Conservation (phyloP, 352 stramenopile genomes). For the Salisapilia sapeloensis region DNA sequence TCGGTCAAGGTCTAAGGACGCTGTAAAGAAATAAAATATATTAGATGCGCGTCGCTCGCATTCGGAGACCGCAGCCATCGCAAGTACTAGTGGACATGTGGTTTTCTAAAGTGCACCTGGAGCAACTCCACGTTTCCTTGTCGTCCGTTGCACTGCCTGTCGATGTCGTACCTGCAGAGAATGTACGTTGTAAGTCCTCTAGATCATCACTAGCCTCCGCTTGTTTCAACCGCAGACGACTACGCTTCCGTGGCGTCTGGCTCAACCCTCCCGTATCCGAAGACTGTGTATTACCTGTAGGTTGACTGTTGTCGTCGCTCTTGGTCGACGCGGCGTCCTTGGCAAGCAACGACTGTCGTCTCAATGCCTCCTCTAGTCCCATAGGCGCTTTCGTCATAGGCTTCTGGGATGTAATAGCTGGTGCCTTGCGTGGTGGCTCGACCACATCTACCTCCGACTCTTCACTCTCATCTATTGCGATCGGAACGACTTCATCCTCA, state of each 20-base stretch:
- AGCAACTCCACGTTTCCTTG: slow-evolving; percentile 35
- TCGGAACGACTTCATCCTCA: slow-evolving; percentile 6
- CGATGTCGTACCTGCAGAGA: not conserved
- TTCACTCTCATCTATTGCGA: slow-evolving; percentile 18
- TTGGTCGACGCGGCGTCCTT: not conserved
- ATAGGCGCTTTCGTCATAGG: no score
- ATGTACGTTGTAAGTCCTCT: slow-evolving; percentile 2
- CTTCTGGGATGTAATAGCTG: no score
- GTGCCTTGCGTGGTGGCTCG: no score
- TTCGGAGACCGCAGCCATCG: slow-evolving; percentile 46
- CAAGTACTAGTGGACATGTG: slow-evolving; percentile 30
- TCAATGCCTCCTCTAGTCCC: no score
- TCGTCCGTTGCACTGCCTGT: slow-evolving; percentile 1
- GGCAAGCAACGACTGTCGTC: no score
- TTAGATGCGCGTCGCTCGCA: slow-evolving; percentile 16
- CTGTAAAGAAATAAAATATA: slow-evolving; percentile 1
- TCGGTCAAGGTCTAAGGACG: not conserved
- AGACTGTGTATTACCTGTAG: no score
- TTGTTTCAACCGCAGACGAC: no score
- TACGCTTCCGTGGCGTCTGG: no score
- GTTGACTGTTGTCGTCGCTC: no score
- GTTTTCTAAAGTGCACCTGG: slow-evolving; percentile 66
- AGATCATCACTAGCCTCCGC: no score
- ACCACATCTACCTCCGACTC: slow-evolving; percentile 17
- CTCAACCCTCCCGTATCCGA: no score